These are phyloP conservation scores for Lepidium didymum DNA, from an alignment of 345 rosid species.

Conservation along the genomic window DNA sequence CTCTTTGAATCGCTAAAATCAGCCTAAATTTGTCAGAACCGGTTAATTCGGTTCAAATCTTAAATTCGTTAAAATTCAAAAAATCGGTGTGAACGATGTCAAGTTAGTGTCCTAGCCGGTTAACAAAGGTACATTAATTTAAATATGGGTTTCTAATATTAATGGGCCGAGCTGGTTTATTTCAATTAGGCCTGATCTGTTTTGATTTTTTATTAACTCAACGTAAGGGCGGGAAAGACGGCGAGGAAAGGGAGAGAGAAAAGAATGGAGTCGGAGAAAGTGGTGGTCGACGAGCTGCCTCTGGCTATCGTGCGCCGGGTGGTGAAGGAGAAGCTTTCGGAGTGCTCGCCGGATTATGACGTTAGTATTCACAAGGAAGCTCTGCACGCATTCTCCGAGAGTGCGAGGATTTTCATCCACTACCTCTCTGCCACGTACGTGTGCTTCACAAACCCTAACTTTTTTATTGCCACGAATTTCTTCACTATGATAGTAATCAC, in stretches of 20 bases:
- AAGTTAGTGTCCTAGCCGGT: too few species aligned
- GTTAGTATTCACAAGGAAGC: conserved; percentile 37
- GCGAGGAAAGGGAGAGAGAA: neutral
- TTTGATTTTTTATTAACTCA: neutral
- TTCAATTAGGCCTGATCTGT: neutral
- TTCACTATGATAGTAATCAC: neutral
- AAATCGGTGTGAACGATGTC: too few species aligned
- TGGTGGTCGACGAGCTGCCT: conserved; percentile 72
- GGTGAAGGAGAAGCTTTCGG: conserved; percentile 77
- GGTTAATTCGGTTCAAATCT: too few species aligned
- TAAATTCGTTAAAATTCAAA: too few species aligned
- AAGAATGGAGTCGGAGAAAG: conserved; percentile 47
- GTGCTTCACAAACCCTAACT: conserved; percentile 13
- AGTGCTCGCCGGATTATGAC: conserved; percentile 62
- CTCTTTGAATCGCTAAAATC: too few species aligned
- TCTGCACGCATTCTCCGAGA: conserved; percentile 30
- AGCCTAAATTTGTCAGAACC: too few species aligned
- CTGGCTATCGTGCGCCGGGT: conserved; percentile 79
- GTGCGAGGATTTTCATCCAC: conserved; percentile 72
- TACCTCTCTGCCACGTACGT: conserved; percentile 78
- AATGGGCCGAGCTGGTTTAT: neutral
- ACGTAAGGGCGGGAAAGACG: conserved; percentile 20
- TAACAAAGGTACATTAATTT: neutral
- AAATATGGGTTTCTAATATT: neutral
- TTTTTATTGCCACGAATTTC: neutral